Evolutionary conservation across 2,329 filamentous ascomycete species (phyloP), one percentile per base, ranked within the genome.

Genomic region (Aspergillus aculeatinus): DNA sequence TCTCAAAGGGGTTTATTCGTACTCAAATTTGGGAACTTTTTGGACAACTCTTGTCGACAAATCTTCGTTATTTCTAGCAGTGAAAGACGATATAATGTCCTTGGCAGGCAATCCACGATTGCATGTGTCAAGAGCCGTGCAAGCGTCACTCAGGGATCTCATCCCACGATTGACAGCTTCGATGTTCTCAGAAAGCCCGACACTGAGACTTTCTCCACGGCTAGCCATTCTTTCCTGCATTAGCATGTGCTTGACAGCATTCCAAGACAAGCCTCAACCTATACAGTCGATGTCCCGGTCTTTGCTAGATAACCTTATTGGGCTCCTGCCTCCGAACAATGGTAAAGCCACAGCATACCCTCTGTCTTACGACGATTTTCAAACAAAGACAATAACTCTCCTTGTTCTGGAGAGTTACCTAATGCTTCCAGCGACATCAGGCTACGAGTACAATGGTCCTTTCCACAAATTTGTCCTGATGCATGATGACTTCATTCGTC

Each of bases 401-500:
- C 74, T 74, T 11, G 72, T 78, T 21, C 59, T 79, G 47, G 77
- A 79, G 59, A 69, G 69, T 23, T 76, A 75, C 55, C 75, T 73
- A 14, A 66, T 72, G 23, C 65, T 71, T 29, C 64, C 68, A 6
- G 68, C 60, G n/a, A 62, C 67, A 7, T 64, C 73, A 31, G 65
- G 66, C 29, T n/a, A 66, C 31, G 67, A 68, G 7, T 64, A 75
- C 29, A 66, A 67, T 56, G 63, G 66, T 47, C 63, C 68, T 10
- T 58, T 77, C 19, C 66, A 65, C 27, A 64, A 64, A 21, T 70
- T 79, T 60, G 63, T 71, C 63, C 52, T 65, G 65, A 42, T 74
- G 66, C 60, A 83, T 78, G 59, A 66, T 79, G 60, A 65, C 67
- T 48, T 78, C 77, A 59, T 83, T 76, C 58, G 58, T 12, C 55